phyloP scores from a whole-genome alignment of 208 protist genomes.

The Crithidia brevicula region DNA sequence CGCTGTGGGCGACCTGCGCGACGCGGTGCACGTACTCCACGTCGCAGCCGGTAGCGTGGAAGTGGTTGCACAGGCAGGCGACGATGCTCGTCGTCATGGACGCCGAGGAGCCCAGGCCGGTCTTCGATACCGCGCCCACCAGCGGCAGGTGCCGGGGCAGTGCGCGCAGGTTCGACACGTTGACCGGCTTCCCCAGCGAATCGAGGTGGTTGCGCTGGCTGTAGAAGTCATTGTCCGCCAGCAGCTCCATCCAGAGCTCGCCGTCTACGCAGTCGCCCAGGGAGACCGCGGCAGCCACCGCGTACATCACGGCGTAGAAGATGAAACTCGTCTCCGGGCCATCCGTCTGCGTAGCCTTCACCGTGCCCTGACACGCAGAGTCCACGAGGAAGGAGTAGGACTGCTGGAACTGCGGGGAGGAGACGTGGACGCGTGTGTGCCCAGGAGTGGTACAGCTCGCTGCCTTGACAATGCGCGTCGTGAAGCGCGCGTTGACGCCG shows the following conservation, averaged over 20 bases:
- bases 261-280: conserved; percentile 25
- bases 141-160: conserved; percentile 72
- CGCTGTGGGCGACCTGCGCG: conserved; percentile 93
- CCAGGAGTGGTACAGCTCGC: conserved; percentile 1
- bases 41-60: conserved; percentile 26
- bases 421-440: conserved; percentile 53
- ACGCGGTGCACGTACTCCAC: conserved; percentile 88
- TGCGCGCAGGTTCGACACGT: conserved; percentile 53
- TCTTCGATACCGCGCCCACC: conserved; percentile 92
- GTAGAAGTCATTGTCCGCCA: conserved; percentile 94
- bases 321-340: conserved; percentile 71
- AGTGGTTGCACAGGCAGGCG: conserved; percentile 77
- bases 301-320: conserved; percentile 72
- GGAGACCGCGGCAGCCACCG: conserved; percentile 49
- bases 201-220: conserved; percentile 89
- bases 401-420: conserved; percentile 85
- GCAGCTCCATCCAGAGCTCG: conserved; percentile 58
- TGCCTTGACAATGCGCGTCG: conserved; percentile 46
- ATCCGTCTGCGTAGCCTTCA: conserved; percentile 61
- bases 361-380: conserved; percentile 25
- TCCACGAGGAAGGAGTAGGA: conserved; percentile 64
- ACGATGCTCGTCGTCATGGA: conserved; percentile 94
- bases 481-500: conserved; percentile 92
- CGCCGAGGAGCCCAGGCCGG: conserved; percentile 94
- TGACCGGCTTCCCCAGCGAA: conserved; percentile 50